Evolutionary conservation across 139 green algal genomes (phyloP).

Genomic region (Pleodorina starrii): DNA sequence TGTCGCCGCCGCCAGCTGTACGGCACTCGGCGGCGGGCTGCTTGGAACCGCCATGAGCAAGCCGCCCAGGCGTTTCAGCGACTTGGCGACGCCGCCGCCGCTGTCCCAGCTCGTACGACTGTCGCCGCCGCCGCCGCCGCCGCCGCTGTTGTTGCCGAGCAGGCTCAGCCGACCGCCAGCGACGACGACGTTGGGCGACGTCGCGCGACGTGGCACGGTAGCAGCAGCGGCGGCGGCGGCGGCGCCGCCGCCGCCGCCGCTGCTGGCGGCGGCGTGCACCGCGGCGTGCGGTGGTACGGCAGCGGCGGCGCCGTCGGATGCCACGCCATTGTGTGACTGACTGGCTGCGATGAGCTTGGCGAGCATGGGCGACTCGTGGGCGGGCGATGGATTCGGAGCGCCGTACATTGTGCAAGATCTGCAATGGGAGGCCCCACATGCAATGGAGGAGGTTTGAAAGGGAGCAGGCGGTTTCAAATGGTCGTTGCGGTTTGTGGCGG

Average conservation of each 20-base stretch:
- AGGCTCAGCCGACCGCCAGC: neutral
- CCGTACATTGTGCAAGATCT: neutral
- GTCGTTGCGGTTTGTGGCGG: too few relatives aligned
- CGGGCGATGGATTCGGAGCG: neutral
- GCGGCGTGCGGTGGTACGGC: neutral
- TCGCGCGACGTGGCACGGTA: neutral
- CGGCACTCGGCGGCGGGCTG: neutral
- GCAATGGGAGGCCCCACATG: too few relatives aligned
- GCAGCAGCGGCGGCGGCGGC: neutral
- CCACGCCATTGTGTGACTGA: neutral
- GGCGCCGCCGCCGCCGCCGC: neutral
- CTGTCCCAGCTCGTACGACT: neutral
- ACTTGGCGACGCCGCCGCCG: conserved; percentile 2
- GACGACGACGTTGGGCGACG: neutral
- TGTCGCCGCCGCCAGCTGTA: neutral
- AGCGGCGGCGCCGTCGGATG: neutral
- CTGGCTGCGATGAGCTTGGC: conserved; percentile 49
- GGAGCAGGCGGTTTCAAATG: too few relatives aligned
- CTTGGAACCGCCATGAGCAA: conserved; percentile 8
- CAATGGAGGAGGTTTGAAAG: too few relatives aligned
- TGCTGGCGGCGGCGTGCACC: neutral
- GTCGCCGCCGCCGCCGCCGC: neutral
- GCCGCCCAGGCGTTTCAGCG: conserved; percentile 1
- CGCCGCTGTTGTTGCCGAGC: neutral
- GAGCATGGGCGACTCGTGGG: conserved; percentile 33